A percentile compares a stretch with the other conserved stretches of the same genome.
Evolutionary conservation across 2,329 filamentous ascomycete genomes (phyloP).

Genomic region (Teratosphaeria gauchensis): DNA sequence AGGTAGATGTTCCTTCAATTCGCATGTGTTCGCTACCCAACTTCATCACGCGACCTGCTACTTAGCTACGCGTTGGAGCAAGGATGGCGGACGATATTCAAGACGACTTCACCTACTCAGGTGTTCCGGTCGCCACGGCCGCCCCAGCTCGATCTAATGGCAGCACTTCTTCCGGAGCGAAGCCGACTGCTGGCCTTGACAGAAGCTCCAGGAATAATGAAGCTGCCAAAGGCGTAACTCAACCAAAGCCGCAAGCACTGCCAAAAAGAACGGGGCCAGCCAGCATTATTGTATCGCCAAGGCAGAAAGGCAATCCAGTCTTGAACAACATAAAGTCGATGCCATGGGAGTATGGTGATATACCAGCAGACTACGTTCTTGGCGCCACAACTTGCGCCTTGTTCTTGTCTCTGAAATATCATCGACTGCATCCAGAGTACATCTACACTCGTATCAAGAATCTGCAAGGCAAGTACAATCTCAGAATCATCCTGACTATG

Average conservation of each 20-base stretch:
- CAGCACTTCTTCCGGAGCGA: conserved; percentile 3
- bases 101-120: conserved; percentile 8
- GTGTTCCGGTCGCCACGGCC: neutral
- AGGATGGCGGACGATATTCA: conserved; percentile 19
- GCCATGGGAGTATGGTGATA: conserved; percentile 95
- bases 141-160: neutral
- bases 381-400: conserved; percentile 81
- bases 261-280: conserved; percentile 57
- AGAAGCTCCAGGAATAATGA: conserved; percentile 22
- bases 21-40: too few species aligned
- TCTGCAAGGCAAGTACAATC: conserved; percentile 73
- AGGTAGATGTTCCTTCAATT: too few species aligned
- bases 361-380: conserved; percentile 86
- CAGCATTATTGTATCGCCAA: conserved; percentile 78
- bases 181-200: conserved; percentile 23
- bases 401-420: conserved; percentile 92
- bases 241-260: conserved; percentile 82
- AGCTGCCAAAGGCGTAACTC: conserved; percentile 29
- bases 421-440: conserved; percentile 94
- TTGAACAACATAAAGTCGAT: conserved; percentile 71
- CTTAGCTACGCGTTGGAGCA: neutral
- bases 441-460: conserved; percentile 86
- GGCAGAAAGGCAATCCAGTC: conserved; percentile 92
- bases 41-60: neutral
- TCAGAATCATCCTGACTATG: conserved; percentile 80